phyloP scores from a whole-genome alignment of 345 rosid genomes.

The Moringa oleifera region DNA sequence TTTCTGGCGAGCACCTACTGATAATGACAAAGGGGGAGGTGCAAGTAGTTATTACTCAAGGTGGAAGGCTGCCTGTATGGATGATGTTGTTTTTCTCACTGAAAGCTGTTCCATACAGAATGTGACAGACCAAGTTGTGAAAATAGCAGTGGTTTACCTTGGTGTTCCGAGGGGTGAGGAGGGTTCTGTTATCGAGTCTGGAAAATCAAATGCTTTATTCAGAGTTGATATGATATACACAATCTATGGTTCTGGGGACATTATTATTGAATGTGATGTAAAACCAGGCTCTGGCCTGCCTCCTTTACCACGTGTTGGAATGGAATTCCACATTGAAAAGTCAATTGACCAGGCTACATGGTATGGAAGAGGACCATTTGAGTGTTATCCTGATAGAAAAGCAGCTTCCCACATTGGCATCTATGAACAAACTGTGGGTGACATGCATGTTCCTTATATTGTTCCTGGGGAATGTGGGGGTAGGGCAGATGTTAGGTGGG shows the following conservation, averaged over 20 bases:
- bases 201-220: slow-evolving; percentile 42
- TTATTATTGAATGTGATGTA: slow-evolving; percentile 59
- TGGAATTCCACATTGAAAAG: slow-evolving; percentile 67
- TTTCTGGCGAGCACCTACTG: slow-evolving; percentile 97
- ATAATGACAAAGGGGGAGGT: slow-evolving; percentile 95
- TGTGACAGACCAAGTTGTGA: slow-evolving; percentile 36
- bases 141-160: slow-evolving; percentile 45
- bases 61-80: slow-evolving; percentile 74
- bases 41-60: slow-evolving; percentile 62
- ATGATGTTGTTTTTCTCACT: slow-evolving; percentile 41
- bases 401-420: slow-evolving; percentile 82
- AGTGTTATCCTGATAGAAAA: slow-evolving; percentile 96
- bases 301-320: slow-evolving; percentile 85
- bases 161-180: slow-evolving; percentile 30
- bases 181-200: slow-evolving; percentile 17
- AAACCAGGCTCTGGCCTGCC: slow-evolving; percentile 71
- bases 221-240: slow-evolving; percentile 48
- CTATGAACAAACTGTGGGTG: slow-evolving; percentile 54
- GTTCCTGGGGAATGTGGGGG: slow-evolving; percentile 93
- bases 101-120: slow-evolving; percentile 59
- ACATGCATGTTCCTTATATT: slow-evolving; percentile 91
- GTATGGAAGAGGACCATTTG: slow-evolving; percentile 97
- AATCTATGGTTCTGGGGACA: slow-evolving; percentile 69
- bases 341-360: slow-evolving; percentile 63
- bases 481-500: slow-evolving; percentile 96